Evolutionary conservation across 345 rosid genomes (phyloP), one percentile per base, ranked within the genome.

Genomic region (Murraya paniculata): DNA sequence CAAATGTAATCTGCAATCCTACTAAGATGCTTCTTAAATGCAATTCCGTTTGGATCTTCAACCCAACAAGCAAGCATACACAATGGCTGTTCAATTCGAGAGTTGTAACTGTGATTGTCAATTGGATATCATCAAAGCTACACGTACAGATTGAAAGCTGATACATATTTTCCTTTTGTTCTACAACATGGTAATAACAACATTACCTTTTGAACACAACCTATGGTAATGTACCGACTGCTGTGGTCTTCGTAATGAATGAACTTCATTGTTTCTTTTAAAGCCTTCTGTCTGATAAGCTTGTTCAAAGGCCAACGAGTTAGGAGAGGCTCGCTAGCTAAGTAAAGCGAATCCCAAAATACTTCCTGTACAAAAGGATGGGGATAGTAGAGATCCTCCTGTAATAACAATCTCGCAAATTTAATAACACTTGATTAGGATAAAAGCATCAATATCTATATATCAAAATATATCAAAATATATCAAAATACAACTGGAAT

Each of bases 1-100:
- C n/a, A n/a, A n/a, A n/a, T n/a, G n/a, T n/a, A 93, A 84, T 95
- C 99, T 0, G 92, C 79, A 22, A 92, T 73, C 81, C 98, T 86
- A 55, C 90, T 71, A 33, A 95, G 90, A 81, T 95, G 99, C 73
- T 91, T 92, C 85, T 92, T 91, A 84, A 90, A 85, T 72, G 83
- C 79, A 74, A 82, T 83, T 7, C 93, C 89, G 36, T 83, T 57
- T 0, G 84, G 84, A 73, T 85, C 86, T 70, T 83, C 88, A 2
- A 78, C 87, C 87, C 85, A 85, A 39, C 87, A 85, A 77, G 87
- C 82, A 19, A 85, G 81, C 85, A 85, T 85, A 38, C 83, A 82
- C 25, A 81, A 7, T 21, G 77, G 60, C 77, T 90, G 41, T 69
- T 79, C 9, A 89, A 77, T 10, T 75, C 72, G 8, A 81, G 6